Base-by-base conservation (phyloP, 1,284 basidiomycete species). In the Abortiporus biennis region DNA sequence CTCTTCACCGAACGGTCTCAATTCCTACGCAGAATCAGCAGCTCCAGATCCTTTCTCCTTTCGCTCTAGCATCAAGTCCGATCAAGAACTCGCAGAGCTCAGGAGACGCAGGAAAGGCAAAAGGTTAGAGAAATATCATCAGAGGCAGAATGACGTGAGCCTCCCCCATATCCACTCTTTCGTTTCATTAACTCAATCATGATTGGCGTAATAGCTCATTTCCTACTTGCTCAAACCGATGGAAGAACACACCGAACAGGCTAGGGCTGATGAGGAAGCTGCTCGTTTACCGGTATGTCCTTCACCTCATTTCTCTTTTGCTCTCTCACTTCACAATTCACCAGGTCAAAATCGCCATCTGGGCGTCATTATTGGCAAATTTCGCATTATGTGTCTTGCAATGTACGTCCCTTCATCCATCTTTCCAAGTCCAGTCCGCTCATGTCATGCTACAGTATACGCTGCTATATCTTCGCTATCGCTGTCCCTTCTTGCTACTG, bases 321-420 rank as follows among this genome's bases (percentile, higher is more conserved):
- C n/a, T n/a, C n/a, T n/a, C n/a, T n/a, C 15, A 30, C 17, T 11
- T 20, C 11, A n/a, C 27, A 29, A 9, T 12, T 36, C 35, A 12
- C 3, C 60, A 92, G 80, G 80, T 95, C 50, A 89, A 85, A 66
- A 85, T 95, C 41, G 93, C 94, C 4, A 67, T 98, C 22, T 92
- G 82, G 62, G 82, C 84, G 15, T 92, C 88, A 56, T 74, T 98
- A 34, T 56, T 75, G 23, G 73, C 79, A 44, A 98, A 98, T 63
- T 69, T 90, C 47, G 61, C 61, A 22, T 73, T 92, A 4, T 84
- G 79, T 44, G 67, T 75, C 9, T 57, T 88, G 3, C 86, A 89
- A 58, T 59, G 87, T 87, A 51, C 47, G 76, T 64, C 20, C 30
- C 29, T 45, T 31, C 20, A 33, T 15, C 35, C 41, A 37, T 20